Conservation (phyloP, 768 basidiomycete genomes). For the Stropharia rugosoannulata region DNA sequence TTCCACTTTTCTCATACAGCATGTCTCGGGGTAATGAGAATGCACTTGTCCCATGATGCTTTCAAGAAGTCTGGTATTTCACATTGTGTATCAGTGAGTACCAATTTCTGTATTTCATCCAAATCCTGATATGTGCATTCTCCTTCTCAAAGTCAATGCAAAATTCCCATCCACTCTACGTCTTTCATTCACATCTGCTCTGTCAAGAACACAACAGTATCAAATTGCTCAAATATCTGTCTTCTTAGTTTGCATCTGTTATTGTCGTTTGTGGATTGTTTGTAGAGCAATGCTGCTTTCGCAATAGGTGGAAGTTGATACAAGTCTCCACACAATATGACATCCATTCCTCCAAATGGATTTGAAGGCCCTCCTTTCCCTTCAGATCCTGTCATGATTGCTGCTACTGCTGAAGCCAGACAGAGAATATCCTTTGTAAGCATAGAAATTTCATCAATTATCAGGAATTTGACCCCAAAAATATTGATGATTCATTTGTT, state of each 20-base stretch:
- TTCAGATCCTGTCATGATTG: constrained; percentile 2
- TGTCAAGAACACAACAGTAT: constrained; percentile 32
- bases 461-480: constrained; percentile 20
- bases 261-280: neutral
- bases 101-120: constrained; percentile 17
- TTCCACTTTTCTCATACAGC: constrained; percentile 36
- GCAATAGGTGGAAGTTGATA: constrained; percentile 44
- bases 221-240: constrained; percentile 27
- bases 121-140: constrained; percentile 26
- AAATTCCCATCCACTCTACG: constrained; percentile 25
- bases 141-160: constrained; percentile 25
- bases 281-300: constrained; percentile 20
- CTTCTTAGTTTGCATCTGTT: constrained; percentile 13
- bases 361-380: neutral
- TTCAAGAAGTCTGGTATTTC: constrained; percentile 22
- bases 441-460: constrained; percentile 44
- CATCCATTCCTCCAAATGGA: constrained; percentile 35
- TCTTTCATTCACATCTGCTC: constrained; percentile 36
- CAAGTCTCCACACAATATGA: constrained; percentile 41
- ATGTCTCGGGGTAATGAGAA: constrained; percentile 38
- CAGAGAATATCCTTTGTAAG: constrained; percentile 22
- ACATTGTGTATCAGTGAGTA: constrained; percentile 17
- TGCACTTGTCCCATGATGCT: constrained; percentile 29
- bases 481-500: constrained; percentile 16
- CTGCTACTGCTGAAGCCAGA: constrained; percentile 18